phyloP scores from a whole-genome alignment of 108 stramenopile genomes.

The Conticribra weissflogii region DNA sequence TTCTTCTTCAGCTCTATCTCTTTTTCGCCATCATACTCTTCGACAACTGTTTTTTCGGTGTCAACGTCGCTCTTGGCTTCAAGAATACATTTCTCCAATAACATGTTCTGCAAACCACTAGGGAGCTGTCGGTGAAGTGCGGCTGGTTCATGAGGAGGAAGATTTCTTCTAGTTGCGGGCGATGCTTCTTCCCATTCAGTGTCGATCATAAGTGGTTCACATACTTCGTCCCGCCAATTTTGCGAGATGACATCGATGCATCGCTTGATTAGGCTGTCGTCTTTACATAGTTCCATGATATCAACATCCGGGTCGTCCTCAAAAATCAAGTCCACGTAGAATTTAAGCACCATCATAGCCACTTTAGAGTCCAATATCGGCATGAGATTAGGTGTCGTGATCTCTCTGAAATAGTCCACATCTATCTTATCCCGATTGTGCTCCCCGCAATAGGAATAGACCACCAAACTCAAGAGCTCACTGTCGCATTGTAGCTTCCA shows the following conservation, averaged over 20 bases:
- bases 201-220: constrained; percentile 37
- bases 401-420: constrained; percentile 49
- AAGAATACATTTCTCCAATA: constrained; percentile 47
- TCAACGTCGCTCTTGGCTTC: constrained; percentile 34
- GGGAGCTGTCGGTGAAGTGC: constrained; percentile 41
- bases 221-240: constrained; percentile 45
- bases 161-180: constrained; percentile 8
- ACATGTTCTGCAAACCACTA: constrained; percentile 31
- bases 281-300: constrained; percentile 42
- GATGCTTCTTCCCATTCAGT: constrained; percentile 29
- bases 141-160: constrained; percentile 24
- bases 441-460: constrained; percentile 50
- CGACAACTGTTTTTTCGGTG: constrained; percentile 6
- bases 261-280: constrained; percentile 37
- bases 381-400: constrained; percentile 43
- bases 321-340: constrained; percentile 40
- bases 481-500: constrained; percentile 37
- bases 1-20: constrained; percentile 2
- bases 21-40: constrained; percentile 12
- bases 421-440: constrained; percentile 47
- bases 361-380: constrained; percentile 38
- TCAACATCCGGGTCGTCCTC: constrained; percentile 37
- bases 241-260: constrained; percentile 35
- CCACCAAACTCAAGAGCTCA: constrained; percentile 49
- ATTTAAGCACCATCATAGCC: constrained; percentile 49